Conservation (phyloP, 2,329 filamentous ascomycete species). For the Clonostachys solani region DNA sequence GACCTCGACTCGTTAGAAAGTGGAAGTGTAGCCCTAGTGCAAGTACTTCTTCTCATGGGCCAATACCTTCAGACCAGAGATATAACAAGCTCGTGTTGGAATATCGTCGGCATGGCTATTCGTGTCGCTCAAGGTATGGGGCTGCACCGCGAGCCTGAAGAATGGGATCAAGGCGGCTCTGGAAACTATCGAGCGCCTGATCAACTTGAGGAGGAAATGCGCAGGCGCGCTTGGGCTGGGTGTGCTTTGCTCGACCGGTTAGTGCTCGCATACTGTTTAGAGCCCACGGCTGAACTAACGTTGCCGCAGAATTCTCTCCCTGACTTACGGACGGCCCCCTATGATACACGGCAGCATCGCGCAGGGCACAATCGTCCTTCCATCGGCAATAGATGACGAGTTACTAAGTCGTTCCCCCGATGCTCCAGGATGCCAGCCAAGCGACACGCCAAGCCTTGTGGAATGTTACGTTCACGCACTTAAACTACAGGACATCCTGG, state of each 20-base stretch:
- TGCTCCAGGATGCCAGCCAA: background rate
- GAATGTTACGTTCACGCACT: background rate
- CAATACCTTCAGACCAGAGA: conserved; percentile 17
- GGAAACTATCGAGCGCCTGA: background rate
- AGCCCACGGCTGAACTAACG: too few species aligned
- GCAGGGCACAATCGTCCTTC: background rate
- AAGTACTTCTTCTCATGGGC: conserved; percentile 13
- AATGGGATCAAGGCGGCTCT: background rate
- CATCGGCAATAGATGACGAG: background rate
- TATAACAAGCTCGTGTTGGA: conserved; percentile 12
- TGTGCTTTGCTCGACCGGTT: background rate
- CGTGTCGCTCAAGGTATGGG: conserved; percentile 16
- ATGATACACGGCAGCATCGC: background rate
- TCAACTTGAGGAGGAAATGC: background rate
- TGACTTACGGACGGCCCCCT: conserved; percentile 1
- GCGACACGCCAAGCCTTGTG: background rate
- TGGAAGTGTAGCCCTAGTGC: conserved; percentile 12
- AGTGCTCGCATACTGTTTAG: background rate
- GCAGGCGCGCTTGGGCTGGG: background rate
- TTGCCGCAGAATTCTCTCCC: background rate
- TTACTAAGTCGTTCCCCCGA: background rate
- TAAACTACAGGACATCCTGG: background rate
- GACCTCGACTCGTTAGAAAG: background rate
- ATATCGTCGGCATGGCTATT: conserved; percentile 15
- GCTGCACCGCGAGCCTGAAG: conserved; percentile 9